phyloP scores from a whole-genome alignment of 208 protist genomes.

The Leishmania arabica region DNA sequence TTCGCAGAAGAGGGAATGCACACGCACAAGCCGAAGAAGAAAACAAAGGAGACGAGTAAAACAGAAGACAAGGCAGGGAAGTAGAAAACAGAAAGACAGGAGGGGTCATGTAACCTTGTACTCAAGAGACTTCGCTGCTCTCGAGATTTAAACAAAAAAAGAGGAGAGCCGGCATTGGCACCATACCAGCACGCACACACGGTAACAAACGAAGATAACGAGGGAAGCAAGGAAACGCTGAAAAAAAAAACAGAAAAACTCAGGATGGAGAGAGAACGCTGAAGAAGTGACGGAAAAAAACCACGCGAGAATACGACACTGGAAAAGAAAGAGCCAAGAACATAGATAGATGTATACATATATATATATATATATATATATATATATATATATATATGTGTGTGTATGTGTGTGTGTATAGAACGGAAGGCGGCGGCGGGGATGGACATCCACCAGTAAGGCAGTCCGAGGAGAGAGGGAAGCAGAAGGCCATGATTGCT shows the following conservation, averaged over 20 bases:
- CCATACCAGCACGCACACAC: not conserved
- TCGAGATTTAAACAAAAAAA: too few species aligned
- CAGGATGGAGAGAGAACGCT: not conserved
- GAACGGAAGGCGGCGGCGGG: not conserved
- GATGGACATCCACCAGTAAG: too few species aligned
- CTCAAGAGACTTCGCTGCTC: too few species aligned
- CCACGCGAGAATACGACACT: not conserved
- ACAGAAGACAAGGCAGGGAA: too few species aligned
- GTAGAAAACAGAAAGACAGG: too few species aligned
- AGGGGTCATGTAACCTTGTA: too few species aligned
- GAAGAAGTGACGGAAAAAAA: not conserved
- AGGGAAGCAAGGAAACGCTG: not conserved
- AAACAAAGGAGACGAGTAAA: too few species aligned
- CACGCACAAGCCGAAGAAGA: too few species aligned
- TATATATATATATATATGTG: not conserved
- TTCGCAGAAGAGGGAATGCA: too few species aligned
- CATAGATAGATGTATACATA: not conserved
- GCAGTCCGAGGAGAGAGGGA: not conserved
- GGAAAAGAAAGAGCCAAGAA: not conserved
- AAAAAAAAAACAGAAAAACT: not conserved
- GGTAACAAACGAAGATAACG: not conserved
- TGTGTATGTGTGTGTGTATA: not conserved
- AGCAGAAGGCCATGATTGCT: not conserved
- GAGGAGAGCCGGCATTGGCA: too few species aligned
- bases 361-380: not conserved